phyloP scores from a whole-genome alignment of 495 filamentous ascomycete species.

The Umbilicaria muhlenbergii region DNA sequence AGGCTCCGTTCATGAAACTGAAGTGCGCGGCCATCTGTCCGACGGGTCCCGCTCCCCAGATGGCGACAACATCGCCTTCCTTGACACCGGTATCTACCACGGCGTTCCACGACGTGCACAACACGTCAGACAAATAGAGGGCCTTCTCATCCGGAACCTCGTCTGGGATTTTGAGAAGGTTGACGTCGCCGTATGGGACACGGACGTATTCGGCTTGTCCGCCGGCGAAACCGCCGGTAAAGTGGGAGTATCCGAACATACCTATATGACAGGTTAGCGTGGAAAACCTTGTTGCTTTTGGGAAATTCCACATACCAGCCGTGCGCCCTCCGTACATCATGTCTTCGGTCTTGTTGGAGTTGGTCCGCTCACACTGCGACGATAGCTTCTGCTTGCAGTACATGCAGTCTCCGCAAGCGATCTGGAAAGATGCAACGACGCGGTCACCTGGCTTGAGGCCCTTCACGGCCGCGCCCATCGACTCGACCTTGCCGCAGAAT shows the following conservation, averaged over 20 bases:
- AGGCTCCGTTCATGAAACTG: conserved; percentile 54
- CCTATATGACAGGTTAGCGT: conserved; percentile 14
- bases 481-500: conserved; percentile 69
- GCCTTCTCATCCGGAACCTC: conserved; percentile 77
- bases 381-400: conserved; percentile 64
- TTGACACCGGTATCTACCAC: conserved; percentile 77
- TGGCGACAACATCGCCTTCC: conserved; percentile 62
- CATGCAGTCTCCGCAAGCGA: conserved; percentile 53
- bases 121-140: conserved; percentile 68
- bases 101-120: conserved; percentile 63
- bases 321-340: conserved; percentile 59
- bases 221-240: conserved; percentile 79
- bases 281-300: neutral
- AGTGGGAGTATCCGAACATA: conserved; percentile 41
- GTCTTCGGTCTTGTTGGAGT: conserved; percentile 50
- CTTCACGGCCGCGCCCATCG: conserved; percentile 44
- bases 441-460: conserved; percentile 51
- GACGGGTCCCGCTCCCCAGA: conserved; percentile 67
- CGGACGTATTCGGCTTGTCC: conserved; percentile 81
- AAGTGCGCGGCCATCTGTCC: conserved; percentile 71
- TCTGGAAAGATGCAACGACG: conserved; percentile 78
- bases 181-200: conserved; percentile 70
- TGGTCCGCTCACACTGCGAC: conserved; percentile 68
- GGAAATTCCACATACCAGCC: conserved; percentile 36
- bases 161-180: conserved; percentile 65